These are phyloP conservation scores for Dictyophora rubrovolvata DNA, from an alignment of 768 basidiomycete species.

Conservation along the genomic window DNA sequence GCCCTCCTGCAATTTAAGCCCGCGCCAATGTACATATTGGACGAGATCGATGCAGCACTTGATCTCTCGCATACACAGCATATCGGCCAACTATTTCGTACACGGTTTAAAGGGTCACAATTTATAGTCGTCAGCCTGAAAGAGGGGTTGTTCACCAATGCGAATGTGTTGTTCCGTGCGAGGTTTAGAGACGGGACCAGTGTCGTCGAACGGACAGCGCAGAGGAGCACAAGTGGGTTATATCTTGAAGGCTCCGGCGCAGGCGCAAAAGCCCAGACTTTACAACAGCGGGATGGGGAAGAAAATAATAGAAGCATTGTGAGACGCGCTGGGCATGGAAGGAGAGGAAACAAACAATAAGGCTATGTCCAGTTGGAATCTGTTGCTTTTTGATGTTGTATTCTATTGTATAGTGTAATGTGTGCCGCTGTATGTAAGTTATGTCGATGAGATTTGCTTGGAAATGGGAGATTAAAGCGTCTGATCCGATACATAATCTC, in stretches of 20 bases:
- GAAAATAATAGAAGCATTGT: neutral
- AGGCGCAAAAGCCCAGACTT: neutral
- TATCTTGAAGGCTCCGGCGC: constrained; percentile 16
- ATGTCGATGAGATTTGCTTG: no score
- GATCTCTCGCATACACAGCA: constrained; percentile 96
- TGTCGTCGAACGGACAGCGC: constrained; percentile 72
- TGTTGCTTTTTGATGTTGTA: no score
- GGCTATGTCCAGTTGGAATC: no score
- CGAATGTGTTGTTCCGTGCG: constrained; percentile 90
- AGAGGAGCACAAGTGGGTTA: constrained; percentile 44
- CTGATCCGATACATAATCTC: no score
- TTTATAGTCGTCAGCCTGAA: constrained; percentile 97
- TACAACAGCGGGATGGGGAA: neutral
- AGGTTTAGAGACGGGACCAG: constrained; percentile 92
- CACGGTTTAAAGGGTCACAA: constrained; percentile 93
- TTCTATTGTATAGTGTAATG: no score
- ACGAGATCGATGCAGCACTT: constrained; percentile 96
- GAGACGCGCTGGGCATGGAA: neutral
- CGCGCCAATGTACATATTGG: constrained; percentile 97
- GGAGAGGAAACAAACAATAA: neutral
- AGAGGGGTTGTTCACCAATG: constrained; percentile 95
- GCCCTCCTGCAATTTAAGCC: constrained; percentile 98
- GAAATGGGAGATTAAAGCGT: no score
- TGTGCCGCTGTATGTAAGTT: no score
- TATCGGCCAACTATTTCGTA: constrained; percentile 95